Evolutionary conservation across 2,329 filamentous ascomycete species (phyloP).

Genomic region (Colletotrichum musicola): DNA sequence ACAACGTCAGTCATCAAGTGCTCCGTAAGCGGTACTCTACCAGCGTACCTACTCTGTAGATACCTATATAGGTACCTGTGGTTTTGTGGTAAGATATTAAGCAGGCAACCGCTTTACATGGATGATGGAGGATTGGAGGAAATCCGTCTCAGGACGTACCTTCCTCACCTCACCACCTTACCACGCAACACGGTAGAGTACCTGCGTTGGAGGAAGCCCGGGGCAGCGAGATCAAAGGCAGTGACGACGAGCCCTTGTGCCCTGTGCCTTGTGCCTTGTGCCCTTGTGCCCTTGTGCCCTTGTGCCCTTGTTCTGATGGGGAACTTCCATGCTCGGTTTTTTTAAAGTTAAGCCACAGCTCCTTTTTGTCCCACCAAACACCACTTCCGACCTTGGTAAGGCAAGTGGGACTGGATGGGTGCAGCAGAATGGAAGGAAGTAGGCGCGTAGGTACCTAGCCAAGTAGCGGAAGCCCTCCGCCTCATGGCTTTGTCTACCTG

Average conservation of each 20-base stretch:
- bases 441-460: background rate
- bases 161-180: too few relatives aligned
- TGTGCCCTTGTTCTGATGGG: background rate
- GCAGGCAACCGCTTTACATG: too few relatives aligned
- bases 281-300: background rate
- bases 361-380: slow-evolving; percentile 21
- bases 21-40: background rate
- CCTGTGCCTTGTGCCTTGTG: background rate
- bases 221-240: background rate
- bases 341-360: slow-evolving; percentile 28
- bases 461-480: background rate
- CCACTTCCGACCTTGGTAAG: slow-evolving; percentile 14
- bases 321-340: slow-evolving; percentile 21
- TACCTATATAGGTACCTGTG: background rate
- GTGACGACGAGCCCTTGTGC: background rate
- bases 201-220: background rate
- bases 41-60: background rate
- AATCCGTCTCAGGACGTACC: too few relatives aligned
- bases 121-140: too few relatives aligned
- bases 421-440: background rate
- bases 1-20: background rate
- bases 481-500: too few relatives aligned
- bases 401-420: background rate
- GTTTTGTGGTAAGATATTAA: background rate
- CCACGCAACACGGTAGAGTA: too few relatives aligned